A percentile compares a stretch with the other conserved stretches of the same genome.
Evolutionary conservation across 179 eudicot genomes (phyloP).

Genomic region (Camellia oleifera): DNA sequence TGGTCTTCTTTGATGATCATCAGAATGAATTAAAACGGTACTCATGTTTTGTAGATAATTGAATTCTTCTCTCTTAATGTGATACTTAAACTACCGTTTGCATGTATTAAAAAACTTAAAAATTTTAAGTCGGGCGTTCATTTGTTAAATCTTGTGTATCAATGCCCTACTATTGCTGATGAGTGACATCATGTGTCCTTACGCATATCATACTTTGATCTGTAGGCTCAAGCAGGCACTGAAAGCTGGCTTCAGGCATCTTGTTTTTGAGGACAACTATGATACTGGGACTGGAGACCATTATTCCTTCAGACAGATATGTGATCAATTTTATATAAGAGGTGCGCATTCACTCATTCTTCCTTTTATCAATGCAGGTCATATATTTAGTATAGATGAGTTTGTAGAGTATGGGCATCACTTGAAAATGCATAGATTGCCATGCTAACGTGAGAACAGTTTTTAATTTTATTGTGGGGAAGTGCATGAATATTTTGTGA

Average conservation of each 20-base stretch:
- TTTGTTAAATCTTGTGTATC: background rate
- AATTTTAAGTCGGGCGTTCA: background rate
- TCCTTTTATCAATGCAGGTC: background rate
- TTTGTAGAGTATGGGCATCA: background rate
- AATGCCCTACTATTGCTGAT: conserved; percentile 14
- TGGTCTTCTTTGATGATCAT: conserved; percentile 94
- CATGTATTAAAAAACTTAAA: background rate
- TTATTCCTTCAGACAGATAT: conserved; percentile 93
- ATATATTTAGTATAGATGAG: background rate
- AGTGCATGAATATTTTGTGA: conserved; percentile 5
- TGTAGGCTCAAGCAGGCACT: conserved; percentile 89
- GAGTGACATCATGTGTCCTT: conserved; percentile 2
- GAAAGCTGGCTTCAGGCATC: conserved; percentile 91
- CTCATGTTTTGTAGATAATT: background rate
- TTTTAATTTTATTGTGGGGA: background rate
- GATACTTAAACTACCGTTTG: background rate
- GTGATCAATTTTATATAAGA: conserved; percentile 93
- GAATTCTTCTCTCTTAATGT: background rate
- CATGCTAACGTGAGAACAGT: background rate
- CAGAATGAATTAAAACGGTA: conserved; percentile 97
- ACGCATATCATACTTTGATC: conserved; percentile 13
- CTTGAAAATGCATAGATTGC: background rate
- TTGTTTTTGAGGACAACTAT: conserved; percentile 95
- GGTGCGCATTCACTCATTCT: conserved; percentile 36
- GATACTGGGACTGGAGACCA: conserved; percentile 99